A percentile compares a stretch with the other conserved stretches of the same genome.
phyloP scores from a whole-genome alignment of 2,329 filamentous ascomycete genomes.

The Penicillium sp. region DNA sequence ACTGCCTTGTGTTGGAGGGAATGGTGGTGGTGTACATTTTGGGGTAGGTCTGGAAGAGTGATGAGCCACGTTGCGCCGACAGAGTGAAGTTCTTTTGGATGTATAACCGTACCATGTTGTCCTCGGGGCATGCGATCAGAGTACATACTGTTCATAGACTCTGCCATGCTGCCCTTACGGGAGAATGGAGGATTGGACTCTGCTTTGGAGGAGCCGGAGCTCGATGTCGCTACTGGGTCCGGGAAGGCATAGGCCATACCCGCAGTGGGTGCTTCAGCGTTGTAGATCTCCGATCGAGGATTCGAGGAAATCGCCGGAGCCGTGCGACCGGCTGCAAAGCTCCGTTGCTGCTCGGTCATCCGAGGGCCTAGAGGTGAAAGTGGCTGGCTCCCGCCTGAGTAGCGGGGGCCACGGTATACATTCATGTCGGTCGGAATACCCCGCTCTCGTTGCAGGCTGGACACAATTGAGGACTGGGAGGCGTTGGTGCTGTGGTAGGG shows the following conservation, averaged over 20 bases:
- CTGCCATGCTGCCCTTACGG: conserved; percentile 46
- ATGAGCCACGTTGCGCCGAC: not conserved
- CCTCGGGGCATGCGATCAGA: conserved; percentile 47
- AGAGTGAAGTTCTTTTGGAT: not conserved
- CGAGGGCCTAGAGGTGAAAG: conserved; percentile 43
- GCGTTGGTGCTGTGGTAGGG: conserved; percentile 48
- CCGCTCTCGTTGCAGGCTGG: conserved; percentile 42
- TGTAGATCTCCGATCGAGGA: conserved; percentile 49
- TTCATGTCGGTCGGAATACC: conserved; percentile 42
- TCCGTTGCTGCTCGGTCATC: conserved; percentile 37
- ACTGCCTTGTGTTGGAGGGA: conserved; percentile 49
- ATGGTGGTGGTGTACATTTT: conserved; percentile 48
- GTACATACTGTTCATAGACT: conserved; percentile 48
- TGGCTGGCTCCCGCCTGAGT: conserved; percentile 36
- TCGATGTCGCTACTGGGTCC: conserved; percentile 43
- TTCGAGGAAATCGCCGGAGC: conserved; percentile 50
- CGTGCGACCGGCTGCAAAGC: conserved; percentile 45
- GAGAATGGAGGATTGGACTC: conserved; percentile 38
- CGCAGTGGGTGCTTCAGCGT: conserved; percentile 48
- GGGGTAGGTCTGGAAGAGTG: conserved; percentile 42
- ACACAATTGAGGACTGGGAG: conserved; percentile 46
- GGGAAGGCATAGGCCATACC: conserved; percentile 52
- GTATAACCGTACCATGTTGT: conserved; percentile 45
- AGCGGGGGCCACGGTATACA: conserved; percentile 42
- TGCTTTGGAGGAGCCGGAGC: conserved; percentile 37